phyloP scores from a whole-genome alignment of 352 stramenopile genomes.

The Globisporangium alternatum region DNA sequence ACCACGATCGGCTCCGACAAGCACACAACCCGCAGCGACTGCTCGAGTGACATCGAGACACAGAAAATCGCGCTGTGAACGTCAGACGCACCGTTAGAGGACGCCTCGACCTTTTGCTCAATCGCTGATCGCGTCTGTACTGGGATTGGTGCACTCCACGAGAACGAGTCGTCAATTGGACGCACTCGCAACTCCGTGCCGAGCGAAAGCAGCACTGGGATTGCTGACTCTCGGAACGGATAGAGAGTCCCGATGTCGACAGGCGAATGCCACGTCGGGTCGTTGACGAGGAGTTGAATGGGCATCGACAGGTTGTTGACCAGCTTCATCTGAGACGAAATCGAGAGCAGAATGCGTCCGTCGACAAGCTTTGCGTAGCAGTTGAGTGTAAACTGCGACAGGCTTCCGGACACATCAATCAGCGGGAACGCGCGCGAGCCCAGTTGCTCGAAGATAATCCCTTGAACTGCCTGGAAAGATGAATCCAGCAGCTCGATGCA shows the following conservation, averaged over 20 bases:
- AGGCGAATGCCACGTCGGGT: constrained; percentile 68
- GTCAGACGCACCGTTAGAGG: constrained; percentile 22
- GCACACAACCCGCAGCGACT: constrained; percentile 60
- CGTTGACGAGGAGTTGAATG: constrained; percentile 77
- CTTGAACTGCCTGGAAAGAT: constrained; percentile 67
- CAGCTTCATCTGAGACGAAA: constrained; percentile 80
- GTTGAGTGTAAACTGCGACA: constrained; percentile 61
- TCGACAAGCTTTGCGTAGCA: constrained; percentile 69
- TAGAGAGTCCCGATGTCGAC: constrained; percentile 70
- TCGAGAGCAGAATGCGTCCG: constrained; percentile 70
- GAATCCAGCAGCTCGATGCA: constrained; percentile 59
- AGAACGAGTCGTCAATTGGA: constrained; percentile 46
- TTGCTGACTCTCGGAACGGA: constrained; percentile 52
- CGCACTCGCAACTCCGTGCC: constrained; percentile 68
- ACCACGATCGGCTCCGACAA: constrained; percentile 72
- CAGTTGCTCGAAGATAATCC: constrained; percentile 81
- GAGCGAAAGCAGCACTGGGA: constrained; percentile 67
- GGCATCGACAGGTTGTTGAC: constrained; percentile 65
- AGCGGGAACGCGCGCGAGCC: constrained; percentile 64
- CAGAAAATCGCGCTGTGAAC: constrained; percentile 57
- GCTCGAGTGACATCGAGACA: constrained; percentile 58
- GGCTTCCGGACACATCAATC: constrained; percentile 40
- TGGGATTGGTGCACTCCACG: constrained; percentile 77
- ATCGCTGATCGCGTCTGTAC: constrained; percentile 60
- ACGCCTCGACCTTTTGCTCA: constrained; percentile 63